These are phyloP conservation scores for grape (Vitis vinifera) DNA, from an alignment of 164 flowering plant species.

Conservation along the genomic window ASM3070453v1 NC_081818.1:7254501-7255000, in stretches of 20 bases:
- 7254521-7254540: conserved; percentile 50
- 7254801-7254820: too few relatives aligned
- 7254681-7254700: conserved; percentile 27
- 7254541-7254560: conserved; percentile 55
- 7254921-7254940: conserved; percentile 11
- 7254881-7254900: neutral
- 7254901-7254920: neutral
- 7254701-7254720: neutral
- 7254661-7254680: conserved; percentile 27
- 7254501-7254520: conserved; percentile 89
- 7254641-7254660: conserved; percentile 22
- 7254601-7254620: conserved; percentile 71
- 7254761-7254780: neutral
- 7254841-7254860: neutral
- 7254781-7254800: too few relatives aligned
- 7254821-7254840: too few relatives aligned
- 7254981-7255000: conserved; percentile 32
- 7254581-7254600: conserved; percentile 73
- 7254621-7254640: conserved; percentile 61
- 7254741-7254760: neutral
- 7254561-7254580: conserved; percentile 77
- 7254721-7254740: neutral
- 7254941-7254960: conserved; percentile 16
- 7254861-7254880: neutral
- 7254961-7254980: conserved; percentile 3